These are phyloP conservation scores for Beverwykella pulmonaria DNA, from an alignment of 495 filamentous ascomycete genomes.

Conservation along the genomic window DNA sequence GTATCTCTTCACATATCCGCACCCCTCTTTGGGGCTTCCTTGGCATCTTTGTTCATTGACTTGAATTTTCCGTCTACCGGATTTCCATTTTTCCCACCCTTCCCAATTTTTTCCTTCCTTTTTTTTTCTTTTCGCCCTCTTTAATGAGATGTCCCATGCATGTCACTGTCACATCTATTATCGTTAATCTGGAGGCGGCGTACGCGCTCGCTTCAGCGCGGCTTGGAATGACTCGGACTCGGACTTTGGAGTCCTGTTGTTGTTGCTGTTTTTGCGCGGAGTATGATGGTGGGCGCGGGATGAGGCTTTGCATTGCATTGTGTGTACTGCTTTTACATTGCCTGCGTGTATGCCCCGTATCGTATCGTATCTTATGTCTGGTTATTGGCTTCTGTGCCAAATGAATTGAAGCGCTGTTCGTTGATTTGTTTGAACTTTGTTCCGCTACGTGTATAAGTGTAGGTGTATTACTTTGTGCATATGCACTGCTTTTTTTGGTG, in stretches of 20 bases:
- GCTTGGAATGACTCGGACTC: slow-evolving; percentile 12
- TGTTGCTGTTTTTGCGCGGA: neutral
- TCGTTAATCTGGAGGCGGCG: slow-evolving; percentile 21
- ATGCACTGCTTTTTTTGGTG: too few species aligned
- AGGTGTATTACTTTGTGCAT: too few species aligned
- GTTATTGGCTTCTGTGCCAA: neutral
- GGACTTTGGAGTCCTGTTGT: slow-evolving; percentile 1
- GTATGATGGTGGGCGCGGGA: neutral
- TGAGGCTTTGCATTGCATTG: neutral
- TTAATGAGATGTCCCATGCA: slow-evolving; percentile 1
- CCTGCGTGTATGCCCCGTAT: neutral
- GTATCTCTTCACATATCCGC: neutral
- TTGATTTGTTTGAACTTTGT: too few species aligned
- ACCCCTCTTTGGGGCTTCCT: neutral
- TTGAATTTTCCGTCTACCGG: neutral
- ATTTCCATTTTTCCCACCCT: slow-evolving; percentile 6
- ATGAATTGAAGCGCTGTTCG: too few species aligned
- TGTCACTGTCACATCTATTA: slow-evolving; percentile 11
- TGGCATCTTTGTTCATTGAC: neutral
- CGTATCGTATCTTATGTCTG: slow-evolving; percentile 4
- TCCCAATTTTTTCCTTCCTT: neutral
- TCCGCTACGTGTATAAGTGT: too few species aligned
- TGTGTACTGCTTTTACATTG: neutral
- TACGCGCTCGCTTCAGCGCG: slow-evolving; percentile 15
- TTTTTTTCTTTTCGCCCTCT: neutral